Conservation (phyloP, 768 basidiomycete species). For the Tricholoma hemisulphureum region DNA sequence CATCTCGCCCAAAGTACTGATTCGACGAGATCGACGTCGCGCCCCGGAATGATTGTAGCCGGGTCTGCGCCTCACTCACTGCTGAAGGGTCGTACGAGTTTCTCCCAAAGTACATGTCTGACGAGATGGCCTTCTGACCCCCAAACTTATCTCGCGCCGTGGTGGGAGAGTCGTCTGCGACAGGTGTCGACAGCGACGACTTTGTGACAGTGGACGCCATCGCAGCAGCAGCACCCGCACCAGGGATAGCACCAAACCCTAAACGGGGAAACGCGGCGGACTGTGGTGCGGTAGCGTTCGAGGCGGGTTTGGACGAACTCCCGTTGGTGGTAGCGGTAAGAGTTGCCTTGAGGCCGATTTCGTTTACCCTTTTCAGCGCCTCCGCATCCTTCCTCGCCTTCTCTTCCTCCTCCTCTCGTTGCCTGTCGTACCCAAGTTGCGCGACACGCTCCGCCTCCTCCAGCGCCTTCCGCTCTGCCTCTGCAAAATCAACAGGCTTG, state of each 20-base stretch:
- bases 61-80: conserved; percentile 72
- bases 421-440: conserved; percentile 87
- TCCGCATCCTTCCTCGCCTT: conserved; percentile 64
- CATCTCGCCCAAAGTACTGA: conserved; percentile 93
- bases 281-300: conserved; percentile 21
- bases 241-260: conserved; percentile 82
- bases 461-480: conserved; percentile 84
- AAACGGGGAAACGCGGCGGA: conserved; percentile 62
- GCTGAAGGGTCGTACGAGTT: conserved; percentile 78
- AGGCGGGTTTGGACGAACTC: conserved; percentile 10
- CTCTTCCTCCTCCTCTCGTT: conserved; percentile 81
- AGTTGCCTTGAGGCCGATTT: conserved; percentile 35
- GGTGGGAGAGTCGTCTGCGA: conserved; percentile 62
- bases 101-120: conserved; percentile 95
- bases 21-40: conserved; percentile 92
- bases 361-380: conserved; percentile 38
- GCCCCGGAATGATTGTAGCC: conserved; percentile 84
- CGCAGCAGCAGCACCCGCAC: conserved; percentile 52
- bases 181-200: conserved; percentile 22
- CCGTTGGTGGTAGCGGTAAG: conserved; percentile 24
- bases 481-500: conserved; percentile 87
- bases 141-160: conserved; percentile 91
- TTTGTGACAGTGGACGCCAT: conserved; percentile 35
- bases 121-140: conserved; percentile 91
- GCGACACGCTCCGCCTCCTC: conserved; percentile 93